Evolutionary conservation across 495 filamentous ascomycete genomes (phyloP), one percentile per base, ranked within the genome.

Genomic region (Amorphotheca resinae): DNA sequence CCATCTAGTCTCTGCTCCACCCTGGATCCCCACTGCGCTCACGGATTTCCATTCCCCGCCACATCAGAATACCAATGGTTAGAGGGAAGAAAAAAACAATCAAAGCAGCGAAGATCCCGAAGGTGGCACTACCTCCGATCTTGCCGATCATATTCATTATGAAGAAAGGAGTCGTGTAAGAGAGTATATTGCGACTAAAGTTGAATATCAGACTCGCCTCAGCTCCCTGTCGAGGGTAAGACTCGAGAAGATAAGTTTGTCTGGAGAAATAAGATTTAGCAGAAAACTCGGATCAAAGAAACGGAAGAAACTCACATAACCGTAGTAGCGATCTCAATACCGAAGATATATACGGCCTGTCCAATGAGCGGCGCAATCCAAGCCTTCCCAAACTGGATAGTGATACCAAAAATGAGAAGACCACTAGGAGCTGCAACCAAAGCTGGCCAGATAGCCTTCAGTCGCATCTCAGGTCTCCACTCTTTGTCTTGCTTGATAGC

Each of bases 301-400:
- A n/a, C n/a, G n/a, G n/a, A n/a, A n/a, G n/a, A n/a, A n/a, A n/a
- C n/a, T n/a, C n/a, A n/a, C n/a, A n/a, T n/a, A n/a, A n/a, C n/a
- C 0, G 59, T 60, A 6, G 51, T 59, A 21, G 42, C 46, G 16
- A 59, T 51, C 49, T 62, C 53, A 6, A 59, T 39, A 4, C 59
- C 59, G 9, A 62, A 48, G 34, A 47, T 55, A 22, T 56, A 42
- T 21, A 57, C 42, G 1, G 41, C 53, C 32, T 59, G 52, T 6
- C 59, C 58, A 25, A 60, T 35, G 5, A 49, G 53, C 20, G 40
- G 30, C 2, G 44, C 44, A 15, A 47, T 43, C 26, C 36, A 50
- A n/a, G 36, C 38, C 12, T 25, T 42, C 17, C 32, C 26, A 7
- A 40, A 36, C 35, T 44, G 22, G 18, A 57, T 32, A 17, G 48